Conservation (phyloP, 352 stramenopile species). For the Aphanomyces cochlioides region DNA sequence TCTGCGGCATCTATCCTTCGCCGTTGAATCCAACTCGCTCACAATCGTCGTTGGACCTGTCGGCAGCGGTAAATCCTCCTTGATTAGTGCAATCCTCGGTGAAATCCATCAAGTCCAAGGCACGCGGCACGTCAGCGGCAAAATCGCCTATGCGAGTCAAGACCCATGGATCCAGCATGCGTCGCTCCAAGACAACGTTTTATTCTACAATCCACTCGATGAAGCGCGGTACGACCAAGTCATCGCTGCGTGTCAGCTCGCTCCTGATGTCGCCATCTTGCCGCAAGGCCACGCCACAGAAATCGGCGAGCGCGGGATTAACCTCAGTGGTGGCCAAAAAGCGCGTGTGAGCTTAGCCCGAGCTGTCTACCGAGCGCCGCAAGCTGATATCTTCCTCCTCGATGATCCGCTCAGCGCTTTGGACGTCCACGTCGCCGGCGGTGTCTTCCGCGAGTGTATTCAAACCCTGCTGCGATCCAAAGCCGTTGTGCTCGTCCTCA, state of each 20-base stretch:
- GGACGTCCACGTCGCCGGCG: conserved; percentile 93
- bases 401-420: conserved; percentile 96
- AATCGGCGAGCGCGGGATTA: conserved; percentile 98
- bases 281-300: conserved; percentile 92
- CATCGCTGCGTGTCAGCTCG: conserved; percentile 71
- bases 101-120: conserved; percentile 82
- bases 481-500: conserved; percentile 44
- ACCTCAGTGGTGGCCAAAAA: conserved; percentile 95
- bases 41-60: conserved; percentile 61
- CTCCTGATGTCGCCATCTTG: conserved; percentile 86
- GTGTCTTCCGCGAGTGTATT: conserved; percentile 94
- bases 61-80: conserved; percentile 66
- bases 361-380: conserved; percentile 81
- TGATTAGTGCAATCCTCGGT: conserved; percentile 91
- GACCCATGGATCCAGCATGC: conserved; percentile 89
- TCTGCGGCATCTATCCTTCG: background rate
- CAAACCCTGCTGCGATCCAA: conserved; percentile 71
- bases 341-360: conserved; percentile 90
- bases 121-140: conserved; percentile 40
- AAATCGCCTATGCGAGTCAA: conserved; percentile 85
- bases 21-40: conserved; percentile 28
- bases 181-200: conserved; percentile 90
- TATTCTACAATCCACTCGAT: conserved; percentile 59
- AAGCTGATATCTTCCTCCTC: conserved; percentile 77
- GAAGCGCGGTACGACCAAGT: conserved; percentile 52